Evolutionary conservation across 768 basidiomycete genomes (phyloP), one percentile per base, ranked within the genome.

Genomic region (Rhizopogon roseolus): DNA sequence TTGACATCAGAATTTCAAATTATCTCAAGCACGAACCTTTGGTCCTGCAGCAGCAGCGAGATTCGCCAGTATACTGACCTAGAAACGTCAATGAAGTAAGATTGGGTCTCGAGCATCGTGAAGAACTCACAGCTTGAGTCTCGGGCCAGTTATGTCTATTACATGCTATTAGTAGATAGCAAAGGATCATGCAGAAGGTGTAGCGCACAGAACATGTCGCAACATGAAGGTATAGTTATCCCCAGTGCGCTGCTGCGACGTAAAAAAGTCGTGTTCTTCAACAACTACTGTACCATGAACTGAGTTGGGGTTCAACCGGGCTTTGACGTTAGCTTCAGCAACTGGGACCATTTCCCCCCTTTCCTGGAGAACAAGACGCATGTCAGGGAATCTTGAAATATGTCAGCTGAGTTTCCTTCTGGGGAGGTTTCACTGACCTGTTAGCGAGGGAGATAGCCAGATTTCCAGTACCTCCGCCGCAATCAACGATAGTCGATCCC

Each of bases 391-490:
- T 32, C 52, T 53, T 50, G 11, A 32, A 38, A 16, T 14, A 14
- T 11, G 32, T 27, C 37, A 5, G 53, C n/a, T 32, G 40, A 22
- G 6, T 29, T 54, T 62, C 37, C 9, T 32, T 22, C 32, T 3
- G 28, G 10, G 29, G n/a, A n/a, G n/a, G 29, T 14, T 17, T 39
- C 14, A 46, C 28, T 29, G 39, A 75, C 72, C 64, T 71, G 28
- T 57, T 62, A 16, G 73, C 73, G 32, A 75, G 70, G n/a, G 72
- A 71, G 53, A 71, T 71, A 49, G 68, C 70, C 8, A 75, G 62
- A 10, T 68, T 73, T 43, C 73, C 73, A 59, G 72, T 72, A 5
- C 72, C 73, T 34, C 73, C 73, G 55, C 73, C 73, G 22, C 73
- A 65, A 53, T 75, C 73, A 36, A 75, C 69, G 41, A 75, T 68